phyloP scores from a whole-genome alignment of 139 green algal species.

The Trebouxia sp. region DNA sequence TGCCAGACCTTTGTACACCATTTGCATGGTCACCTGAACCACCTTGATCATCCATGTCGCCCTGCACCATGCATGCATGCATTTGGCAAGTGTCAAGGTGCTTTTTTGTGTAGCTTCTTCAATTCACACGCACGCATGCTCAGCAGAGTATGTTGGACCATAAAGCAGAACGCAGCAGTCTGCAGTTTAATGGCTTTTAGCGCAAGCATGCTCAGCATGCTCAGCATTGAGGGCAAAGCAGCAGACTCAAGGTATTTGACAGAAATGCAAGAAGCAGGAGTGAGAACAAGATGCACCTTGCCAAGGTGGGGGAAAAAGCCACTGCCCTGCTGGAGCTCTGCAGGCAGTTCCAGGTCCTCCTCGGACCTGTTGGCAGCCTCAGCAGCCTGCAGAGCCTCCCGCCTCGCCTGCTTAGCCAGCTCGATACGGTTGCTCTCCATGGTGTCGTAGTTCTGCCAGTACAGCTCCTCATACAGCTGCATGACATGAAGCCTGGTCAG shows the following conservation, averaged over 20 bases:
- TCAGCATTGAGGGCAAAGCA: no score
- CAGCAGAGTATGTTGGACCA: no score
- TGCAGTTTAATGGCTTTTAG: no score
- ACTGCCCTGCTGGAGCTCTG: conserved; percentile 6
- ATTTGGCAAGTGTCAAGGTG: no score
- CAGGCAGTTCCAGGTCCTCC: conserved; percentile 9
- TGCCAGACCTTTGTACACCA: conserved; percentile 36
- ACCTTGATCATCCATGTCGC: conserved; percentile 8
- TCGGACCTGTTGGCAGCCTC: conserved; percentile 28
- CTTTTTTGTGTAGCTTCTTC: no score
- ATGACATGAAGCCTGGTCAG: background rate
- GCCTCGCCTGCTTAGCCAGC: conserved; percentile 41
- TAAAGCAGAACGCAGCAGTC: no score
- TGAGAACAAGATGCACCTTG: conserved; percentile 11
- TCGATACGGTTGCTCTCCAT: conserved; percentile 51
- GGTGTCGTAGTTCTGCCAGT: conserved; percentile 63
- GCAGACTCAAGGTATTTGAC: no score
- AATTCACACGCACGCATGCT: no score
- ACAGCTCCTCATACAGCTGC: conserved; percentile 67
- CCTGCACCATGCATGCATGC: no score
- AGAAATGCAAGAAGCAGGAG: no score
- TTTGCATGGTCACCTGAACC: conserved; percentile 34
- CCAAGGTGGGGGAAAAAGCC: conserved; percentile 25
- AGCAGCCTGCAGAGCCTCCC: conserved; percentile 4
- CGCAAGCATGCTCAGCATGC: no score